Evolutionary conservation across 306 rosid genomes (phyloP), one percentile per base, ranked within the genome.

Genomic region (Morella rubra): DNA sequence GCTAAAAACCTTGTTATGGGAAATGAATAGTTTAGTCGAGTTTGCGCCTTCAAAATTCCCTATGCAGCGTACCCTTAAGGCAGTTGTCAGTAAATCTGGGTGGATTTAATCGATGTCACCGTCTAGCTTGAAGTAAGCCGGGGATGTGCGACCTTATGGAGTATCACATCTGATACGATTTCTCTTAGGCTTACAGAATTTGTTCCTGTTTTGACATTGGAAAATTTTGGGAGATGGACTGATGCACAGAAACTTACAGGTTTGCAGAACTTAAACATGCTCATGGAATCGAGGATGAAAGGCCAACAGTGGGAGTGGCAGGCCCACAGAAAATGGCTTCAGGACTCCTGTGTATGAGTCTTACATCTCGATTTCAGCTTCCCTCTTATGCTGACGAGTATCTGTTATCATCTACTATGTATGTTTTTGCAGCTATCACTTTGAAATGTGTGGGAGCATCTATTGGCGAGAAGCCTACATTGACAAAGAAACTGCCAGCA

Each of bases 391-490:
- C 52, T 55, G 53, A 18, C 20, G 72, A 62, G 64, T 32, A 52
- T 54, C 51, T 60, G 32, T 77, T 53, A 75, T 81, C 53, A 80
- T 79, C 72, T 54, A 60, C 20, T 54, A 68, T 75, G 44, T 51
- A 77, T 53, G 79, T 73, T 84, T 73, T n/a, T 87, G 87, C 93
- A 92, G 98, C 97, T 69, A 84, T 95, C 84, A 88, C 87, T 80
- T 79, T 95, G 70, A 92, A 89, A 76, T 90, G 97, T 32, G 96
- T 95, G 64, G 99, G 97, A 85, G 93, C 97, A 76, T 90, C 99
- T 66, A 84, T 95, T 70, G 96, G 97, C 73, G 99, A 95, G 92
- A 95, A 89, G 89, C 79, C 84, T 47, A 86, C 89, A 1, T 46
- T 92, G 86, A 85, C 85, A 52, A 95, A 92, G 92, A 92, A 92